These are phyloP conservation scores for Endocalyx cinctus DNA, from an alignment of 2,329 filamentous ascomycete species.

Conservation along the genomic window DNA sequence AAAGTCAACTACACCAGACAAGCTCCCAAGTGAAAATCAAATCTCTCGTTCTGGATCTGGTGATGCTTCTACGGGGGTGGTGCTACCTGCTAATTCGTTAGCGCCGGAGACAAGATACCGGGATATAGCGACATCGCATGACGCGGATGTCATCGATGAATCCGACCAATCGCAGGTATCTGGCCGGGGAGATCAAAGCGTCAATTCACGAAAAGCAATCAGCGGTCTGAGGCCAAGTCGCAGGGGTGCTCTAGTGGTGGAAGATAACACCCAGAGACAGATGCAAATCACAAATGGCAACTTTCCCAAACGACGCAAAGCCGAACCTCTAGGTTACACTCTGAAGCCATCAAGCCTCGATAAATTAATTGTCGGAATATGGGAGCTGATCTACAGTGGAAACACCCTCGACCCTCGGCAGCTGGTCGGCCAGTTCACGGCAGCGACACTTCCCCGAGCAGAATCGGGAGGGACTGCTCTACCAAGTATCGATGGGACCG, in stretches of 20 bases:
- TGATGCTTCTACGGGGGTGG: slow-evolving; percentile 3
- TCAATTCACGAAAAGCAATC: slow-evolving; percentile 36
- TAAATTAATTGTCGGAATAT: slow-evolving; percentile 28
- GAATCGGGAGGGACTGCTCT: not conserved
- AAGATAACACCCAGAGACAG: slow-evolving; percentile 22
- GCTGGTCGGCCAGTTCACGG: slow-evolving; percentile 21
- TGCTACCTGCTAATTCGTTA: too few species aligned
- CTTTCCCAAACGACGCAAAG: slow-evolving; percentile 18
- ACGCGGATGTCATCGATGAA: too few species aligned
- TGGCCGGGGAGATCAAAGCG: slow-evolving; percentile 2
- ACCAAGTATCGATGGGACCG: not conserved
- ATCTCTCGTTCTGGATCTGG: too few species aligned
- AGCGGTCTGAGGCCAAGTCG: slow-evolving; percentile 16
- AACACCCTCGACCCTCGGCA: slow-evolving; percentile 23
- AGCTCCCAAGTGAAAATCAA: not conserved
- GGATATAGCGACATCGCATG: not conserved
- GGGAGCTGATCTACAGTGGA: slow-evolving; percentile 29
- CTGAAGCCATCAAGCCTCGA: slow-evolving; percentile 22
- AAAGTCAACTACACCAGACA: slow-evolving; percentile 1
- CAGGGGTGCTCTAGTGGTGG: slow-evolving; percentile 8
- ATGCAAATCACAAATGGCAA: slow-evolving; percentile 17
- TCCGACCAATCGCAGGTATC: too few species aligned
- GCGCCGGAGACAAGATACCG: not conserved
- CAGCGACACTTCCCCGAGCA: slow-evolving; percentile 8
- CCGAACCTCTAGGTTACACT: slow-evolving; percentile 23